Conservation (phyloP, 768 basidiomycete species). For the Boletus rubropictus region DNA sequence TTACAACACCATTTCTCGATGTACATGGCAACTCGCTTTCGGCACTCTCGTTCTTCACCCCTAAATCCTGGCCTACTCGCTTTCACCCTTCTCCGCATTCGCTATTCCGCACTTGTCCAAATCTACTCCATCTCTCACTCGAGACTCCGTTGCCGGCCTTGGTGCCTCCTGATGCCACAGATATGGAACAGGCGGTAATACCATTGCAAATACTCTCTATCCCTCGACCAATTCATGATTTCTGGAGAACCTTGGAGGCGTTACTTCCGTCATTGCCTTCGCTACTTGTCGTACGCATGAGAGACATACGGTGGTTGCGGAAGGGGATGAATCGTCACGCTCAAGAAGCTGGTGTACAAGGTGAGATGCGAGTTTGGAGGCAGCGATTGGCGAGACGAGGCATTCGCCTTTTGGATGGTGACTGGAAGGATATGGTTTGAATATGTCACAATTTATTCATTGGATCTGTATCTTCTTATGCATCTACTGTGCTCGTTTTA, state of each 20-base stretch:
- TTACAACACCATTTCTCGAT: slow-evolving; percentile 52
- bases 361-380: slow-evolving; percentile 73
- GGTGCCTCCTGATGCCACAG: slow-evolving; percentile 21
- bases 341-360: slow-evolving; percentile 71
- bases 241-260: slow-evolving; percentile 50
- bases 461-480: slow-evolving; percentile 9
- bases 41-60: slow-evolving; percentile 62
- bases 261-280: slow-evolving; percentile 52
- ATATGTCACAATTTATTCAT: background rate
- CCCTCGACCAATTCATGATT: slow-evolving; percentile 62
- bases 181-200: slow-evolving; percentile 27
- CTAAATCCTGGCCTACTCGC: slow-evolving; percentile 61
- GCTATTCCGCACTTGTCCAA: slow-evolving; percentile 46
- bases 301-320: slow-evolving; percentile 71
- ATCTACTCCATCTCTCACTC: slow-evolving; percentile 64
- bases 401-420: slow-evolving; percentile 62
- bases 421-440: slow-evolving; percentile 52
- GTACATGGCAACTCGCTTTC: slow-evolving; percentile 52
- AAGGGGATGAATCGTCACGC: slow-evolving; percentile 61
- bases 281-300: slow-evolving; percentile 50
- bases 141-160: slow-evolving; percentile 62
- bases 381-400: slow-evolving; percentile 51
- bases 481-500: slow-evolving; percentile 5
- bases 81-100: slow-evolving; percentile 49
- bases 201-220: slow-evolving; percentile 64